A percentile compares a stretch with the other conserved stretches of the same genome.
These are phyloP conservation scores for Xylariaceae sp. DNA, from an alignment of 2,329 filamentous ascomycete genomes.

Conservation along the genomic window DNA sequence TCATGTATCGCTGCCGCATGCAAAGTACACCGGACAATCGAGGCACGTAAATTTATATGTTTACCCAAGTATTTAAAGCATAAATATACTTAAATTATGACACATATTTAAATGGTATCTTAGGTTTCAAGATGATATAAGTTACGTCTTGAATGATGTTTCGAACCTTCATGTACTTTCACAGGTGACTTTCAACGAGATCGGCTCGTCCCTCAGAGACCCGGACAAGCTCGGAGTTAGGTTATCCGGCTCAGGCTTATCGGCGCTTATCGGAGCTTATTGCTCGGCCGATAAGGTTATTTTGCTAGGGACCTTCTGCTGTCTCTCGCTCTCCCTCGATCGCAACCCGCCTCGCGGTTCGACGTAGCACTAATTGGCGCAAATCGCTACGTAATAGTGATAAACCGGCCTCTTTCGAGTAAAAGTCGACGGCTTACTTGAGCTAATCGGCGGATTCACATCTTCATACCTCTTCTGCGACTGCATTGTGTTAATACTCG, in stretches of 20 bases:
- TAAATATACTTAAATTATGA: too few species aligned
- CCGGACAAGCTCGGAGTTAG: too few species aligned
- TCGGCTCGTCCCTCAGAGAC: too few species aligned
- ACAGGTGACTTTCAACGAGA: too few species aligned
- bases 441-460: background rate
- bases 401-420: background rate
- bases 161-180: too few species aligned
- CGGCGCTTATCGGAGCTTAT: background rate
- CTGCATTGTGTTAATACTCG: background rate
- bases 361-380: background rate
- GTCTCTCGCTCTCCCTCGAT: slow-evolving; percentile 2
- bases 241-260: background rate
- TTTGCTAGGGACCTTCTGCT: slow-evolving; percentile 1
- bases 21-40: background rate
- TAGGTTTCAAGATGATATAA: too few species aligned
- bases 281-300: background rate
- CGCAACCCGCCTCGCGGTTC: slow-evolving; percentile 2
- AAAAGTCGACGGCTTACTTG: background rate
- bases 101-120: too few species aligned
- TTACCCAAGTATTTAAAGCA: too few species aligned
- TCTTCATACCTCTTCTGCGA: background rate
- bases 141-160: too few species aligned
- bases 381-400: background rate
- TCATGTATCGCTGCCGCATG: background rate
- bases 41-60: background rate